Conservation (phyloP, 495 filamentous ascomycete genomes). For the Neurospora cerealis region DNA sequence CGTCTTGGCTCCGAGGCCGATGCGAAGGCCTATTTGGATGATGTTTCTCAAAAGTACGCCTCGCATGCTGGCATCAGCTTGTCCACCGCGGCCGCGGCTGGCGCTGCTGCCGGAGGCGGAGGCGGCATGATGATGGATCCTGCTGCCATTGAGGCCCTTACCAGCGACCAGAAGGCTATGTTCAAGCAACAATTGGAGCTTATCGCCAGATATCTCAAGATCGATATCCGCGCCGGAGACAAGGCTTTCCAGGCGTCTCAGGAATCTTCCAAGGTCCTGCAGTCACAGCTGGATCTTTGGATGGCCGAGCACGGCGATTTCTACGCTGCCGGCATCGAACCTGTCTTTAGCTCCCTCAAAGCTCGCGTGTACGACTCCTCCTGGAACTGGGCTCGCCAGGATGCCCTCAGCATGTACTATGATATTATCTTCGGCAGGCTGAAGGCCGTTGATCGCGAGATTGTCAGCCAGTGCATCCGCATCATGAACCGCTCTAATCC, state of each 20-base stretch:
- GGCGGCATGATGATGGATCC: slow-evolving; percentile 99
- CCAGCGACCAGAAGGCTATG: slow-evolving; percentile 84
- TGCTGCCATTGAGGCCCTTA: slow-evolving; percentile 90
- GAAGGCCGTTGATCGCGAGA: slow-evolving; percentile 88
- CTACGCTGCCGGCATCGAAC: slow-evolving; percentile 90
- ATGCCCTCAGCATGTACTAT: slow-evolving; percentile 97
- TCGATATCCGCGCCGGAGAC: slow-evolving; percentile 90
- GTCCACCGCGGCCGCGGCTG: slow-evolving; percentile 59
- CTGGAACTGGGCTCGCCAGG: slow-evolving; percentile 99
- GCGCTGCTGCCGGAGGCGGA: slow-evolving; percentile 61
- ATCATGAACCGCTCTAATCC: slow-evolving; percentile 99
- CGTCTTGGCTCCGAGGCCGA: slow-evolving; percentile 84
- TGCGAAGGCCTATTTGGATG: slow-evolving; percentile 84
- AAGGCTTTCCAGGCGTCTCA: slow-evolving; percentile 80
- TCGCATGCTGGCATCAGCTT: slow-evolving; percentile 74
- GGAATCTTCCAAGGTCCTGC: slow-evolving; percentile 73
- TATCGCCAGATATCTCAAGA: slow-evolving; percentile 89
- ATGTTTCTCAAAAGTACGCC: slow-evolving; percentile 83
- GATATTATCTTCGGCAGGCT: slow-evolving; percentile 97
- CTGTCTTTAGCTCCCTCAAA: slow-evolving; percentile 85
- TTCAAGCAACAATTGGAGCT: slow-evolving; percentile 98
- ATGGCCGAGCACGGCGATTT: slow-evolving; percentile 90
- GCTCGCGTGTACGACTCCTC: slow-evolving; percentile 95
- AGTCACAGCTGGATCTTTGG: slow-evolving; percentile 92
- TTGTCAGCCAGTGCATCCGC: slow-evolving; percentile 94